Base-by-base conservation (phyloP, 768 basidiomycete genomes). In the Hygrophorus pudorinus region DNA sequence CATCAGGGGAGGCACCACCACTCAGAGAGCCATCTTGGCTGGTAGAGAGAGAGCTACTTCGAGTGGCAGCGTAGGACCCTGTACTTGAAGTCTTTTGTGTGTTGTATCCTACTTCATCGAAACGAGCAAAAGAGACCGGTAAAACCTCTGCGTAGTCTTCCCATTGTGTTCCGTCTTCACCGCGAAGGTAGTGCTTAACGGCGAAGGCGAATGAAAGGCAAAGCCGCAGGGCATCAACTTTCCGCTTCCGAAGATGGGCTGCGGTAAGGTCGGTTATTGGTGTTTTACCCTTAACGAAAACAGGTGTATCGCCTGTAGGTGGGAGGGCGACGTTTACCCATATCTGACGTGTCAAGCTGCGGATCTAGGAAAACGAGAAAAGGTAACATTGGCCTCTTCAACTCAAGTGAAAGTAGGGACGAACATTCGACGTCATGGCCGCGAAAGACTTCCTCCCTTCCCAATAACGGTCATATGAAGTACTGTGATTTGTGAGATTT, bases 381-480 rank as follows among this genome's bases (percentile, higher is more conserved):
- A 18, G 9, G 20, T 14, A 20, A 14, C 14, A 14, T 10, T 14
- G 37, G 10, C 10, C 12, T 37, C 24, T 2, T 27, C 10, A 8
- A 14, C n/a, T 20, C 7, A 28, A 13, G 24, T 37, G 9, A 44
- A 13, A 16, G 24, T 21, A 27, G 6, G 30, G 13, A 24, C 46
- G 14, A 17, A 51, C 47, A 55, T 81, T 79, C 11, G 87, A 74
- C 9, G 73, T 77, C 45, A 93, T 59, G 6, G 76, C 53, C 0
- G 82, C 79, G 56, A 92, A 92, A 34, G 79, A 76, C 60, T 86
- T 94, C 51, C 92, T 72, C 38, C 91, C 92, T 66, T 92, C 90
- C 72, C 81, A 87, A 54, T 81, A 89, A 28, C 86, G 79, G 53
- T 90, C 85, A 53, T 89, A 91, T 6, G 85, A 88, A 17, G 85